Percentiles rank a stretch among this genome's conserved stretches.
Conservation (phyloP, 1,284 basidiomycete species). For the Rhodotorula glutinis region DNA sequence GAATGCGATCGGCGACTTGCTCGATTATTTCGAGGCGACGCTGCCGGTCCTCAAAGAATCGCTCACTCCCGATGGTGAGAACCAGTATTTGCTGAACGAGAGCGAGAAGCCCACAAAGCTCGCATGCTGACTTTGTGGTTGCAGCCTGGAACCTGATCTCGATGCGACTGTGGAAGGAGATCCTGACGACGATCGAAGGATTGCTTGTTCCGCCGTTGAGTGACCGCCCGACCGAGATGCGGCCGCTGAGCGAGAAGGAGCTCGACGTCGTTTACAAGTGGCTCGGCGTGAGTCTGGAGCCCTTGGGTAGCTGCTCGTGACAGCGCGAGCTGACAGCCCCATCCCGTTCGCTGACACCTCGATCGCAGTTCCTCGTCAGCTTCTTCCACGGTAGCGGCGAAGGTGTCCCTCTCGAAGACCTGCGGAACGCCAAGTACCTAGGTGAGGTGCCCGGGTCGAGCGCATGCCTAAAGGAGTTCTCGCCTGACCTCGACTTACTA, state of each 20-base stretch:
- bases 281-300: slow-evolving; percentile 74
- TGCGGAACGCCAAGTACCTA: slow-evolving; percentile 96
- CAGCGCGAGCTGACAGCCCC: no score
- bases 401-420: slow-evolving; percentile 70
- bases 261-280: slow-evolving; percentile 98
- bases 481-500: slow-evolving; percentile 11
- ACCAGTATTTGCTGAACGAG: no score
- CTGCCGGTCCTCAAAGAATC: slow-evolving; percentile 87
- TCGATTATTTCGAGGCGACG: slow-evolving; percentile 96
- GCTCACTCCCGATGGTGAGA: slow-evolving; percentile 59
- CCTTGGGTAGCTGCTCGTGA: no score
- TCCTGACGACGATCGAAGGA: slow-evolving; percentile 79
- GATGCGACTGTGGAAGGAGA: slow-evolving; percentile 81
- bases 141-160: slow-evolving; percentile 39
- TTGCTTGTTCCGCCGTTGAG: slow-evolving; percentile 88
- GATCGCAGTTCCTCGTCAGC: slow-evolving; percentile 74
- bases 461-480: no score
- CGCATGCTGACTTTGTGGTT: no score
- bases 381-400: slow-evolving; percentile 95
- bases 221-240: slow-evolving; percentile 84
- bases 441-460: slow-evolving; percentile 46
- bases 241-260: slow-evolving; percentile 86
- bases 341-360: neutral
- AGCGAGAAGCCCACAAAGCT: no score
- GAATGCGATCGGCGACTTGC: slow-evolving; percentile 81